These are phyloP conservation scores for Kluyveromyces siamensis DNA, from an alignment of 805 yeast genomes.

Conservation along the genomic window DNA sequence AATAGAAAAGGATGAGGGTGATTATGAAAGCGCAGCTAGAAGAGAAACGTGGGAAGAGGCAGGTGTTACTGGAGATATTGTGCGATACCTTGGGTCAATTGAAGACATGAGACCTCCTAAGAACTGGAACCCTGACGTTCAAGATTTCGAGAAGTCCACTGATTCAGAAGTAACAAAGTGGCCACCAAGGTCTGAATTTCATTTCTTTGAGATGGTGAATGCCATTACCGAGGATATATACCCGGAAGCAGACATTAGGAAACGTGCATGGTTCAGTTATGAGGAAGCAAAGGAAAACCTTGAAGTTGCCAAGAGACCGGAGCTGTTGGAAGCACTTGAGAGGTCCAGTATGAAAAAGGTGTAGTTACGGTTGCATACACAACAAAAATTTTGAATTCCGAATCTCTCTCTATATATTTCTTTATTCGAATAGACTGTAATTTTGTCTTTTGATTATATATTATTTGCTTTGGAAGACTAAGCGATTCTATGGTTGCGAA, in stretches of 20 bases:
- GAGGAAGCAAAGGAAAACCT: conserved; percentile 58
- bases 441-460: neutral
- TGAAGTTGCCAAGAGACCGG: conserved; percentile 50
- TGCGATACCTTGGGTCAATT: conserved; percentile 50
- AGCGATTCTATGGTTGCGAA: no score
- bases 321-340: conserved; percentile 54
- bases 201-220: conserved; percentile 72
- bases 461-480: no score
- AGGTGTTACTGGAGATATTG: conserved; percentile 67
- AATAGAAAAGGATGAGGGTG: conserved; percentile 69
- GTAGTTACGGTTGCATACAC: neutral
- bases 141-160: conserved; percentile 13
- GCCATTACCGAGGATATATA: conserved; percentile 47
- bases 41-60: conserved; percentile 99
- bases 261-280: conserved; percentile 68
- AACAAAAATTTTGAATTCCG: conserved; percentile 4
- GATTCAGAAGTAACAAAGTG: conserved; percentile 24
- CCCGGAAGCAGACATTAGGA: conserved; percentile 65
- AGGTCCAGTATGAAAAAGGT: conserved; percentile 37
- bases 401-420: neutral
- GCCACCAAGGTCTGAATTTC: conserved; percentile 78
- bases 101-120: conserved; percentile 50
- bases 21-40: conserved; percentile 44
- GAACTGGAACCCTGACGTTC: conserved; percentile 30
- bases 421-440: neutral